Evolutionary conservation across 2,329 filamentous ascomycete genomes (phyloP).

Genomic region (Purpureocillium takamizusanense): DNA sequence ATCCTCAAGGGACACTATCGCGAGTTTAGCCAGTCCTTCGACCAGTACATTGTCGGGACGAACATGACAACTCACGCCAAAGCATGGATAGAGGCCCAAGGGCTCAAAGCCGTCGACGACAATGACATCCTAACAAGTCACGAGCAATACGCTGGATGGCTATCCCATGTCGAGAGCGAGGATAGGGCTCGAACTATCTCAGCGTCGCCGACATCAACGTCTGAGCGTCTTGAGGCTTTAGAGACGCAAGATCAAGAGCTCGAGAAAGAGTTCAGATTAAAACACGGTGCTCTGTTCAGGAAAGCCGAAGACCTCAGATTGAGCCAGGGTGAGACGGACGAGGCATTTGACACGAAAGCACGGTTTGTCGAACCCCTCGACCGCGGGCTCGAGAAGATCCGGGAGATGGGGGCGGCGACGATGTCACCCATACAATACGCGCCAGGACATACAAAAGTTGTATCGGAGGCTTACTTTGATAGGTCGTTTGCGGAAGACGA

Average conservation of each 20-base stretch:
- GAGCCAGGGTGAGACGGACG: constrained; percentile 12
- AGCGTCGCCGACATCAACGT: constrained; percentile 26
- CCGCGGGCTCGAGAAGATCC: constrained; percentile 34
- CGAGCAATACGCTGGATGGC: constrained; percentile 34
- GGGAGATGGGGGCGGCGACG: constrained; percentile 14
- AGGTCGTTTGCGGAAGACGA: constrained; percentile 14
- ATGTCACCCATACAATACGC: constrained; percentile 11
- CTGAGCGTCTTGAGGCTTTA: constrained; percentile 30
- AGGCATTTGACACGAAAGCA: constrained; percentile 34
- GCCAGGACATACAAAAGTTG: constrained; percentile 20
- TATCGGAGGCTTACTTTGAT: constrained; percentile 19
- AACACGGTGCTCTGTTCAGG: constrained; percentile 34
- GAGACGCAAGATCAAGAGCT: constrained; percentile 37
- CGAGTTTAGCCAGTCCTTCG: constrained; percentile 45
- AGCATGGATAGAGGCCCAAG: constrained; percentile 25
- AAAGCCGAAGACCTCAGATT: constrained; percentile 29
- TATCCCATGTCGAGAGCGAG: constrained; percentile 32
- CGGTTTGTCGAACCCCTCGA: constrained; percentile 40
- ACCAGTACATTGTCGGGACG: constrained; percentile 36
- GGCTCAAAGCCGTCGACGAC: constrained; percentile 7
- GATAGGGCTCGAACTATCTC: constrained; percentile 28
- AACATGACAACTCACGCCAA: constrained; percentile 32
- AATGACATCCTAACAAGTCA: constrained; percentile 19
- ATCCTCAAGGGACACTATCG: constrained; percentile 47
- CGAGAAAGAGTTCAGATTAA: constrained; percentile 37